Conservation (phyloP, 2,329 filamentous ascomycete genomes). For the Claviceps sp. region DNA sequence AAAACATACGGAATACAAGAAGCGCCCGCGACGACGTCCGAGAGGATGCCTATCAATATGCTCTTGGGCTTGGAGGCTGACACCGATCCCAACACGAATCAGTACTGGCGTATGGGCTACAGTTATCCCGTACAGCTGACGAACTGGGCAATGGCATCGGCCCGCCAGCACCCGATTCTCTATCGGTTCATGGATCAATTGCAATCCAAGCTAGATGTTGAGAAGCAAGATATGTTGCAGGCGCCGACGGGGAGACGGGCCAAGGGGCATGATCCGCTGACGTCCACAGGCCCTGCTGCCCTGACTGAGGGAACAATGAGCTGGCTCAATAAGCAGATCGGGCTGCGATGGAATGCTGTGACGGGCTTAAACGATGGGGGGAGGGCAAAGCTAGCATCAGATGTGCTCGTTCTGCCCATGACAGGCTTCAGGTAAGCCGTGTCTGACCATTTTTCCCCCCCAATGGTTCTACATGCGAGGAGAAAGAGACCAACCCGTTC, state of each 20-base stretch:
- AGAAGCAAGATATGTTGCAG: conserved; percentile 4
- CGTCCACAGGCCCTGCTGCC: conserved; percentile 13
- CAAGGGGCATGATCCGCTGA: conserved; percentile 9
- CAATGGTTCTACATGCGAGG: too few relatives aligned
- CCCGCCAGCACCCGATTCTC: conserved; percentile 11
- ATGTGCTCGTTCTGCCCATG: conserved; percentile 12
- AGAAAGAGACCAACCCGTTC: too few relatives aligned
- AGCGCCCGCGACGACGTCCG: neutral
- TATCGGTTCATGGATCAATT: conserved; percentile 11
- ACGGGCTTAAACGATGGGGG: conserved; percentile 12
- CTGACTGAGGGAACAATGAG: conserved; percentile 10
- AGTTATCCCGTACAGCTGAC: conserved; percentile 13
- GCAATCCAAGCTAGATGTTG: conserved; percentile 5
- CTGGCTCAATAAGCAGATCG: conserved; percentile 10
- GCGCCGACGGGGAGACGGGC: neutral
- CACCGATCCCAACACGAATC: conserved; percentile 10
- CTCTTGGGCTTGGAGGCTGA: conserved; percentile 14
- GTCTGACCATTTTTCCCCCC: too few relatives aligned
- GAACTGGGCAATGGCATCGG: conserved; percentile 14
- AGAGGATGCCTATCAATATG: conserved; percentile 10
- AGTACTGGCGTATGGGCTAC: conserved; percentile 15
- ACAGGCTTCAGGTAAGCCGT: conserved; percentile 12
- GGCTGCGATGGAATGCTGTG: conserved; percentile 12
- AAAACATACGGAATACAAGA: conserved; percentile 7
- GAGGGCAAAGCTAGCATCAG: conserved; percentile 10